These are phyloP conservation scores for Boletus vinaceobasis DNA, from an alignment of 768 basidiomycete genomes.

Conservation along the genomic window DNA sequence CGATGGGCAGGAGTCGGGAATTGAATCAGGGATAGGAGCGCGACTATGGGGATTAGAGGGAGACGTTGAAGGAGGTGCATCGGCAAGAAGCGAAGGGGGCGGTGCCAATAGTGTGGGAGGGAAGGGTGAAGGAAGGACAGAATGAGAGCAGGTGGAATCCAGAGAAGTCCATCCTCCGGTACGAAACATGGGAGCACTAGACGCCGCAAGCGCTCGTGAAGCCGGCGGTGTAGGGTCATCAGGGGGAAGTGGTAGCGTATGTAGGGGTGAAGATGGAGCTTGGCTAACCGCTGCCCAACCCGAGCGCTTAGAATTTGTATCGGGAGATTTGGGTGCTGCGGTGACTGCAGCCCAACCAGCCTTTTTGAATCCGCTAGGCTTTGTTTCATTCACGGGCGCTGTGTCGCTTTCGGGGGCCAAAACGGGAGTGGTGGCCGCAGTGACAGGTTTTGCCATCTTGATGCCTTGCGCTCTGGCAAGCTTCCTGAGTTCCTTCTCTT, in stretches of 20 bases:
- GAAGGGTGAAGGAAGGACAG: constrained; percentile 20
- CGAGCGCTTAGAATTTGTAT: constrained; percentile 10
- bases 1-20: constrained; percentile 13
- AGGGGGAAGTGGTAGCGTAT: constrained; percentile 10
- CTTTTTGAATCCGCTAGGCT: constrained; percentile 37
- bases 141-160: constrained; percentile 44
- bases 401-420: constrained; percentile 18
- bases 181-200: constrained; percentile 48
- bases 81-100: constrained; percentile 18
- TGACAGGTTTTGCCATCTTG: constrained; percentile 46
- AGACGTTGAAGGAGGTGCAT: not conserved
- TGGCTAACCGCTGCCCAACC: constrained; percentile 16
- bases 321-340: constrained; percentile 6
- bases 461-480: constrained; percentile 81
- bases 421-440: constrained; percentile 15
- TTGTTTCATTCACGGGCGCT: constrained; percentile 13
- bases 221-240: constrained; percentile 15
- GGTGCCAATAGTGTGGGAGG: constrained; percentile 15
- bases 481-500: constrained; percentile 82
- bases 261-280: constrained; percentile 22
- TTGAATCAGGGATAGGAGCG: constrained; percentile 7
- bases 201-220: constrained; percentile 11
- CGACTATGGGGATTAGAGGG: constrained; percentile 6
- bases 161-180: constrained; percentile 67
- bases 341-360: constrained; percentile 48